These are phyloP conservation scores for Lyophyllum decastes DNA, from an alignment of 768 basidiomycete species.

Conservation along the genomic window DNA sequence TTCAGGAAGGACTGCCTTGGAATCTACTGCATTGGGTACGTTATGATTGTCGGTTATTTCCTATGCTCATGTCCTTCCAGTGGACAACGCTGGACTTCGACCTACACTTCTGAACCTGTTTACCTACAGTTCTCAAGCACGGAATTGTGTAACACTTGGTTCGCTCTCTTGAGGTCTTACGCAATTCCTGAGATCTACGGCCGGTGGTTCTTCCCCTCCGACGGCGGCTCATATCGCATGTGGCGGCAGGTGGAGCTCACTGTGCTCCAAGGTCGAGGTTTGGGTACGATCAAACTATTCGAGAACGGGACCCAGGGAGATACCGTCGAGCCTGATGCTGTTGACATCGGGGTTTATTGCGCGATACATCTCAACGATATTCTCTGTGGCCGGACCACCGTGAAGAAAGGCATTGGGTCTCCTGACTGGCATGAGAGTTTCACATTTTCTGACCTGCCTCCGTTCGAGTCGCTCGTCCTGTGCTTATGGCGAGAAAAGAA, in stretches of 20 bases:
- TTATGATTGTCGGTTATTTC: neutral
- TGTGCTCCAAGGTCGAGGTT: conserved; percentile 72
- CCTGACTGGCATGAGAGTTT: conserved; percentile 88
- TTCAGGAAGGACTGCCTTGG: conserved; percentile 75
- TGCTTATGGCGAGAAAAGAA: conserved; percentile 72
- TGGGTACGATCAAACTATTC: conserved; percentile 53
- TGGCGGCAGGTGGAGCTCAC: conserved; percentile 82
- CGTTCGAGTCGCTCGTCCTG: conserved; percentile 71
- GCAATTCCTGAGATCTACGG: conserved; percentile 82
- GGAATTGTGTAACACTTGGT: conserved; percentile 73
- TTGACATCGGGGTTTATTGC: conserved; percentile 75
- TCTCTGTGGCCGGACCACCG: conserved; percentile 72
- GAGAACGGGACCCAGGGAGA: conserved; percentile 33
- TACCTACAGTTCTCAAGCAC: conserved; percentile 72
- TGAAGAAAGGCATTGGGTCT: conserved; percentile 63
- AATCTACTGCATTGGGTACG: conserved; percentile 64
- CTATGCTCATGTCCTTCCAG: conserved; percentile 29
- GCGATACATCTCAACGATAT: conserved; percentile 73
- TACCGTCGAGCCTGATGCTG: conserved; percentile 45
- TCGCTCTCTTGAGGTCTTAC: conserved; percentile 78
- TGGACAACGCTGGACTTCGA: conserved; percentile 60
- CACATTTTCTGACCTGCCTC: conserved; percentile 72
- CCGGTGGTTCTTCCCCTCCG: conserved; percentile 48
- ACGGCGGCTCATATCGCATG: conserved; percentile 83
- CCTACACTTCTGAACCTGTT: conserved; percentile 58